Percentiles rank a stretch among this genome's conserved stretches.
phyloP scores from a whole-genome alignment of 176 grass and related monocot species.

The Rhynchospora breviuscula region DNA sequence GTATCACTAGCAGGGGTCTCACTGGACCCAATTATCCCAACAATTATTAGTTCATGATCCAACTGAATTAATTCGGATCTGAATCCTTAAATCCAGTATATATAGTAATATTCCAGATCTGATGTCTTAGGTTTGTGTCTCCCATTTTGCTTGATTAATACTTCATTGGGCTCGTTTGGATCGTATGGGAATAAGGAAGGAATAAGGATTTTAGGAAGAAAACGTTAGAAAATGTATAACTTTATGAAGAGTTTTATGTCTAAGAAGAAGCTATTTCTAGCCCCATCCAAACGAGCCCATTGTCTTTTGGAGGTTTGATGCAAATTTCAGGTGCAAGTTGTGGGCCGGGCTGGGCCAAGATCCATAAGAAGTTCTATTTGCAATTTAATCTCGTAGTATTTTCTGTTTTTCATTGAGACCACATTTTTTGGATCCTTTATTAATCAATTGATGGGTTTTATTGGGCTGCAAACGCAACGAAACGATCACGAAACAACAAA shows the following conservation, averaged over 20 bases:
- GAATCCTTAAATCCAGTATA: constrained; percentile 11
- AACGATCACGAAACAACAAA: too few relatives aligned
- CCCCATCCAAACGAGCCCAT: too few relatives aligned
- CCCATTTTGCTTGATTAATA: background rate
- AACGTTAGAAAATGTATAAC: too few relatives aligned
- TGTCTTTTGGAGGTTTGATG: background rate
- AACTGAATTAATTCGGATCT: constrained; percentile 1
- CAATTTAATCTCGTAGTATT: background rate
- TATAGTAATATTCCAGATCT: background rate
- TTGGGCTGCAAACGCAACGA: too few relatives aligned
- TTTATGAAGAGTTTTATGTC: too few relatives aligned
- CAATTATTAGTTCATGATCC: background rate
- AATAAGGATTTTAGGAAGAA: too few relatives aligned
- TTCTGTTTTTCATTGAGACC: background rate
- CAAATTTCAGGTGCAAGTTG: background rate
- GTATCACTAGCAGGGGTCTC: background rate
- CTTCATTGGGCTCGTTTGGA: too few relatives aligned
- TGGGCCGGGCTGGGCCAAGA: background rate
- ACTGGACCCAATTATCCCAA: background rate
- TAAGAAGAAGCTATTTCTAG: too few relatives aligned
- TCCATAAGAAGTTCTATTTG: background rate
- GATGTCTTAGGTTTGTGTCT: constrained; percentile 13
- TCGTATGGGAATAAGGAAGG: too few relatives aligned
- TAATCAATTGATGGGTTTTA: too few relatives aligned
- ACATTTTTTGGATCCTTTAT: background rate